Evolutionary conservation across 495 filamentous ascomycete genomes (phyloP).

Genomic region (Podospora pseudopauciseta): DNA sequence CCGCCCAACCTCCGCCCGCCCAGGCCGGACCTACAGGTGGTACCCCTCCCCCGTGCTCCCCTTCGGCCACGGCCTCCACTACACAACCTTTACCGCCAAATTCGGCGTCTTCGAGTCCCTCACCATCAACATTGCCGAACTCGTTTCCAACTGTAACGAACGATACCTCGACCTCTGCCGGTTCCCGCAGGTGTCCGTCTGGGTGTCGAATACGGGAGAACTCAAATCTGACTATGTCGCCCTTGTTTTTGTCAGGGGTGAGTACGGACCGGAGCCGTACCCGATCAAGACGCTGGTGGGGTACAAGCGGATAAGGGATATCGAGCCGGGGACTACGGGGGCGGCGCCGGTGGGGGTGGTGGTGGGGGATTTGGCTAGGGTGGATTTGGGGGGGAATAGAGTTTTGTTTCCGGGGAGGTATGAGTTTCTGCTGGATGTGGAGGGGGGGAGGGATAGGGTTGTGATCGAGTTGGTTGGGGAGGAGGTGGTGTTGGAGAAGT

Average conservation of each 20-base stretch:
- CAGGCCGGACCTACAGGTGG: conserved; percentile 48
- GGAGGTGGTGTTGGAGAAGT: conserved; percentile 41
- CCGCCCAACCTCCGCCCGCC: conserved; percentile 27
- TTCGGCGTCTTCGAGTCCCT: conserved; percentile 1
- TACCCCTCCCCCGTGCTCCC: conserved; percentile 34
- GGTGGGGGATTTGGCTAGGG: conserved; percentile 53
- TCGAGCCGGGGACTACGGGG: conserved; percentile 40
- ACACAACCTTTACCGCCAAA: conserved; percentile 48
- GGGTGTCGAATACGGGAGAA: conserved; percentile 49
- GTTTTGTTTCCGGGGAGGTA: conserved; percentile 64
- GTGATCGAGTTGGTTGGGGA: conserved; percentile 44
- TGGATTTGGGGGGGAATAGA: conserved; percentile 53
- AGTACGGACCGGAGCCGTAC: conserved; percentile 54
- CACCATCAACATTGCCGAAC: conserved; percentile 21
- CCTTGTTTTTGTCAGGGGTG: conserved; percentile 53
- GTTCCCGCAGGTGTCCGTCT: conserved; percentile 39
- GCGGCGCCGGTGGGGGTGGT: conserved; percentile 48
- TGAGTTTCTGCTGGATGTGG: conserved; percentile 50
- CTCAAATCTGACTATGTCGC: conserved; percentile 54
- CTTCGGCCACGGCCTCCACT: conserved; percentile 51
- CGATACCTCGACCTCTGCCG: conserved; percentile 39
- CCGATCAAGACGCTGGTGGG: conserved; percentile 60
- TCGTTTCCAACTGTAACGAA: conserved; percentile 24
- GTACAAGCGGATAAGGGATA: conserved; percentile 48
- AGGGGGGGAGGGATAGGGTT: conserved; percentile 21